Base-by-base conservation (phyloP, 768 basidiomycete genomes). In the Fomitopsis serialis region DNA sequence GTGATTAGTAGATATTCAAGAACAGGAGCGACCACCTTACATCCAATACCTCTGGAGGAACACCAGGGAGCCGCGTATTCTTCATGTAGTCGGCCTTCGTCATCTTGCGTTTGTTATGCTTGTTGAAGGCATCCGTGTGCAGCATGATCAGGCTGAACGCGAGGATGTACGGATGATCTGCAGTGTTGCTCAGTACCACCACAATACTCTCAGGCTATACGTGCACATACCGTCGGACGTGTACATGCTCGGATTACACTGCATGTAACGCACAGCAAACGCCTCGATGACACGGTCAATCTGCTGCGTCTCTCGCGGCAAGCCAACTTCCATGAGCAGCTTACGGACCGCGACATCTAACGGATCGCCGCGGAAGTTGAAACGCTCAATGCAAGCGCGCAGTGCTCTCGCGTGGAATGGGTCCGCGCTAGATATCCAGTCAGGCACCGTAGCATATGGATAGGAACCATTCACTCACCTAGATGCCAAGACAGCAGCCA, bases 81-180 rank as follows among this genome's bases (percentile, higher is more conserved):
- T 84, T 89, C 62, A 98, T 75, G 64, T 98, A 99, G 64, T 96
- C 95, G 1, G 82, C 77, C 68, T 96, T 98, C 35, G 87, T 83
- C 97, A 99, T 99, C 73, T 98, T 98, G 49, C 84, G 86, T 72
- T 89, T 98, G 72, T 98, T 98, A 57, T 91, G 92, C 70, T 88
- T 91, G 72, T 99, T 99, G 77, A 98, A 98, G 5, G 88, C 91
- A 65, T 99, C 97, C 17, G 97, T 99, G 66, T 98, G 95, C 47
- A 98, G 76, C 96, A 99, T 98, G 62, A 98, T 97, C 65, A 98
- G 75, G 61, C 96, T 98, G 72, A 98, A 98, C 12, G 96, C 93
- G 45, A 98, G 75, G 48, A 98, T 89, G 70, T 98, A 98, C 11
- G 96, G 89, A 61, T 96, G 87, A 63, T 97, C 94, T 95, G 57